Evolutionary conservation across 768 basidiomycete species (phyloP).

Genomic region (Termitomyces eurrhizus): DNA sequence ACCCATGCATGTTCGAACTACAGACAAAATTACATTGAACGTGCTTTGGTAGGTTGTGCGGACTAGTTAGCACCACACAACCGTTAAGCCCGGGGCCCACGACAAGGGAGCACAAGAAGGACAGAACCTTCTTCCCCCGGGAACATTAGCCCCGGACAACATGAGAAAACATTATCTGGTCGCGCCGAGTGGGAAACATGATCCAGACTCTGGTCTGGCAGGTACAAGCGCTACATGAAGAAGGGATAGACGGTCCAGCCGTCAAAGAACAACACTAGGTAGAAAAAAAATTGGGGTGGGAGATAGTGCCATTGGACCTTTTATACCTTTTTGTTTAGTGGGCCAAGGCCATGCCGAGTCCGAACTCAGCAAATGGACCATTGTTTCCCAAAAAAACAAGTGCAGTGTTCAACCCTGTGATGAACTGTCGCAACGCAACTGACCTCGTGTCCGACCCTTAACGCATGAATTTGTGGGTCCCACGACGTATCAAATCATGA

Average conservation of each 20-base stretch:
- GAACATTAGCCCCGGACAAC: conserved; percentile 6
- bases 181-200: neutral
- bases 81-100: conserved; percentile 10
- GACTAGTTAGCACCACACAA: neutral
- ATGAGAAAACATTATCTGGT: conserved; percentile 1
- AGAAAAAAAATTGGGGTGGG: neutral
- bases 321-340: neutral
- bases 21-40: neutral
- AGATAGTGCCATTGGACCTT: neutral
- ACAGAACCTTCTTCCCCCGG: conserved; percentile 7
- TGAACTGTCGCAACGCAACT: neutral
- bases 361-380: neutral
- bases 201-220: conserved; percentile 9
- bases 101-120: conserved; percentile 13
- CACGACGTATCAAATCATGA: neutral
- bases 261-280: neutral
- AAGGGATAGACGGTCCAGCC: neutral
- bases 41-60: conserved; percentile 7
- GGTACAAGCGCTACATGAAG: conserved; percentile 9
- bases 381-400: neutral
- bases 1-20: neutral
- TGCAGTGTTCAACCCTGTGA: neutral
- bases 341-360: neutral
- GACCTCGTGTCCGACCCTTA: neutral
- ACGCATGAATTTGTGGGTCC: neutral